Evolutionary conservation across 805 yeast genomes (phyloP).

Genomic region (Komagataella kurtzmanii): DNA sequence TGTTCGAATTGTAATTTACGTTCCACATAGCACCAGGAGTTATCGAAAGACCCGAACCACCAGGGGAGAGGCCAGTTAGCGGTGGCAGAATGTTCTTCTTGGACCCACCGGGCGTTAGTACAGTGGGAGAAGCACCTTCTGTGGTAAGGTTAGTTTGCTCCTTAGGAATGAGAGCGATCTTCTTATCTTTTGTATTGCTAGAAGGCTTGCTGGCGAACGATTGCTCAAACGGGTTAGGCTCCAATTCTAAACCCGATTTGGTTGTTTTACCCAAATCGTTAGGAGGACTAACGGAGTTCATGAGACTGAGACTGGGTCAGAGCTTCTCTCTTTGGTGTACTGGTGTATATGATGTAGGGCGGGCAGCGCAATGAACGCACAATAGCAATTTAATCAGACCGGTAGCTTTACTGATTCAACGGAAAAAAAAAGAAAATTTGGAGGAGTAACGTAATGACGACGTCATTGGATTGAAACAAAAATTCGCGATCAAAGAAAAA

Average conservation of each 20-base stretch:
- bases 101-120: slow-evolving; percentile 39
- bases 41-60: slow-evolving; percentile 28
- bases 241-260: slow-evolving; percentile 28
- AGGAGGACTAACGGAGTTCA: not conserved
- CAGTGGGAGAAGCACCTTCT: not conserved
- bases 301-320: not conserved
- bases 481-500: not conserved
- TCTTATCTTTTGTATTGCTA: slow-evolving; percentile 1
- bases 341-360: not conserved
- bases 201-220: slow-evolving; percentile 49
- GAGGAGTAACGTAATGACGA: not conserved
- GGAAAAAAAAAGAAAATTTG: not conserved
- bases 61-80: slow-evolving; percentile 29
- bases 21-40: slow-evolving; percentile 29
- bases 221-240: slow-evolving; percentile 92
- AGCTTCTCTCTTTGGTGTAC: not conserved
- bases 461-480: not conserved
- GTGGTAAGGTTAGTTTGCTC: not conserved
- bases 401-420: not conserved
- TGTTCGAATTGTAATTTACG: not conserved
- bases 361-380: not conserved
- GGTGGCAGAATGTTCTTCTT: slow-evolving; percentile 33
- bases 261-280: not conserved
- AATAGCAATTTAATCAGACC: not conserved
- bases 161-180: not conserved